Percentiles rank a stretch among this genome's conserved stretches.
Conservation (phyloP, 805 yeast species). For the Candida chauliodis region DNA sequence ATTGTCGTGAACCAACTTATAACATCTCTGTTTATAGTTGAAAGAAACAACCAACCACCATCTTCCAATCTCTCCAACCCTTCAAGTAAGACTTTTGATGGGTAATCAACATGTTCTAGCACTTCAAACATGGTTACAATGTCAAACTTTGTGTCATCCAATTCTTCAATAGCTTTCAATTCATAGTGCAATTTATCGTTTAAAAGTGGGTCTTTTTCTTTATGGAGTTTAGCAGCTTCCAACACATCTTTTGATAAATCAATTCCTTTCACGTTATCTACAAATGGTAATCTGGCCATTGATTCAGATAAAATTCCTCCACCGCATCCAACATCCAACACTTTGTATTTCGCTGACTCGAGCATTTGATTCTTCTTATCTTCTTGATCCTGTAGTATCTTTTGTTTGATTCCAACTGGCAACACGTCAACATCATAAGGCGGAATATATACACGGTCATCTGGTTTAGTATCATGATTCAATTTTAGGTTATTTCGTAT, state of each 20-base stretch:
- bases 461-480: constrained; percentile 28
- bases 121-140: constrained; percentile 89
- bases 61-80: constrained; percentile 68
- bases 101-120: constrained; percentile 90
- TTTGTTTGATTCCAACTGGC: constrained; percentile 51
- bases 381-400: constrained; percentile 51
- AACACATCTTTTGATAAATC: constrained; percentile 84
- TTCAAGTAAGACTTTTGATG: constrained; percentile 64
- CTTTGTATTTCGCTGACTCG: constrained; percentile 39
- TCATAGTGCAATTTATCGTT: constrained; percentile 54
- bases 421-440: constrained; percentile 69
- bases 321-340: constrained; percentile 94
- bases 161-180: constrained; percentile 58
- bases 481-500: constrained; percentile 44
- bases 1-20: constrained; percentile 92
- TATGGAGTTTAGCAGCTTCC: constrained; percentile 73
- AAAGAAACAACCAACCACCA: constrained; percentile 81
- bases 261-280: constrained; percentile 68
- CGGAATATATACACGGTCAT: constrained; percentile 64
- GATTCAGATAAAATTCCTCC: constrained; percentile 94
- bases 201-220: constrained; percentile 60
- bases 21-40: constrained; percentile 88
- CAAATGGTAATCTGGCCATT: constrained; percentile 68
- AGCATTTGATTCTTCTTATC: constrained; percentile 37
- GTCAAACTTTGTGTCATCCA: constrained; percentile 56